A percentile compares a stretch with the other conserved stretches of the same genome.
Conservation (phyloP, 164 flowering plant genomes). For the Annona squamosa region DNA sequence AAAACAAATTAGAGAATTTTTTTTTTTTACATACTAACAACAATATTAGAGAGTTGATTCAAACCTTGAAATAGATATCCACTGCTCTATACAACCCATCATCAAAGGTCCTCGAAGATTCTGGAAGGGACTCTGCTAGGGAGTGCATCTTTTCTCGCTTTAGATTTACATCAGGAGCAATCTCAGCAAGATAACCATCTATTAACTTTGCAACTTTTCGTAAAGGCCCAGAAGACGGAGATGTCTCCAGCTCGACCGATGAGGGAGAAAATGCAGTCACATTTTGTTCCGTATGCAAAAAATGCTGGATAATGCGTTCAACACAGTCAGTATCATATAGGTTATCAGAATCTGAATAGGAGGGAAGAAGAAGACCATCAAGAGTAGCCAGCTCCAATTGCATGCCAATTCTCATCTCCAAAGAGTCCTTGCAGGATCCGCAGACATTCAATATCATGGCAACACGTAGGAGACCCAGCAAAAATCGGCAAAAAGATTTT, state of each 20-base stretch:
- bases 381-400: constrained; percentile 78
- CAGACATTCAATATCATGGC: constrained; percentile 65
- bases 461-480: constrained; percentile 78
- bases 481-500: constrained; percentile 68
- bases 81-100: constrained; percentile 94
- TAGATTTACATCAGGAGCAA: constrained; percentile 87
- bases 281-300: constrained; percentile 45
- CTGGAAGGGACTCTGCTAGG: constrained; percentile 80
- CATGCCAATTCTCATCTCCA: constrained; percentile 78
- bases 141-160: constrained; percentile 64
- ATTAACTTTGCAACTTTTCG: constrained; percentile 65
- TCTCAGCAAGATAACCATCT: constrained; percentile 79
- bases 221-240: constrained; percentile 51
- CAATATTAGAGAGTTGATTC: constrained; percentile 9
- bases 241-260: constrained; percentile 41
- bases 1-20: too few species aligned
- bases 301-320: constrained; percentile 60
- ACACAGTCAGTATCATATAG: constrained; percentile 71
- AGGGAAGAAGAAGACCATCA: constrained; percentile 75
- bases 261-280: constrained; percentile 50
- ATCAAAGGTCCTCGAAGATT: constrained; percentile 70
- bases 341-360: constrained; percentile 76
- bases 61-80: constrained; percentile 88
- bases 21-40: neutral
- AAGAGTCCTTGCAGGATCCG: constrained; percentile 39